Conservation (phyloP, 352 stramenopile species). For the Aphanomyces stellatus region DNA sequence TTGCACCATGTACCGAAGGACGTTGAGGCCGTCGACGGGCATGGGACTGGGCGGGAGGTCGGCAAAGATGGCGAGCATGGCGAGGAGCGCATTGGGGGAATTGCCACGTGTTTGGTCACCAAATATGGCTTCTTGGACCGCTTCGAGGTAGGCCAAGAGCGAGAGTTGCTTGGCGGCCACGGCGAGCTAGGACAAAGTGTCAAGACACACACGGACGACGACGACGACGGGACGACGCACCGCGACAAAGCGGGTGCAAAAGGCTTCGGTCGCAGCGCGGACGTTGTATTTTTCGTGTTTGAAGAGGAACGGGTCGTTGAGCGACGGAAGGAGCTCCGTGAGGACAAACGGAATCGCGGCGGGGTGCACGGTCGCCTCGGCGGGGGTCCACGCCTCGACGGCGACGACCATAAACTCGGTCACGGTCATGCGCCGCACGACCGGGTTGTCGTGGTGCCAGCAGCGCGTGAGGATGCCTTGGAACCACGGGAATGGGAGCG, state of each 20-base stretch:
- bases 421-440: conserved; percentile 65
- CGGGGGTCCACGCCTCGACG: conserved; percentile 6
- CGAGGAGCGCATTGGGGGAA: conserved; percentile 62
- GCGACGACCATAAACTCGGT: conserved; percentile 15
- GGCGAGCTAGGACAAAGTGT: not conserved
- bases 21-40: conserved; percentile 26
- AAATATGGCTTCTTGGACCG: conserved; percentile 23
- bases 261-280: conserved; percentile 17
- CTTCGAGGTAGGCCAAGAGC: not conserved
- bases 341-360: conserved; percentile 41
- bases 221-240: not conserved
- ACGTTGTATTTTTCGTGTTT: conserved; percentile 33
- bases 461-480: conserved; percentile 58
- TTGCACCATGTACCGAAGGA: conserved; percentile 56
- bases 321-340: conserved; percentile 34
- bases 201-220: no score
- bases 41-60: conserved; percentile 21
- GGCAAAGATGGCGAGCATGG: conserved; percentile 53
- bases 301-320: conserved; percentile 70
- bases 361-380: conserved; percentile 18
- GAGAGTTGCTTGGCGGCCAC: not conserved
- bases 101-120: conserved; percentile 36
- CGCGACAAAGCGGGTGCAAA: conserved; percentile 37
- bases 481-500: conserved; percentile 67
- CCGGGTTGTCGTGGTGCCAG: conserved; percentile 67